These are phyloP conservation scores for Coemansia sp. DNA, from an alignment of 192 early-diverging fungal species.

Conservation along the genomic window DNA sequence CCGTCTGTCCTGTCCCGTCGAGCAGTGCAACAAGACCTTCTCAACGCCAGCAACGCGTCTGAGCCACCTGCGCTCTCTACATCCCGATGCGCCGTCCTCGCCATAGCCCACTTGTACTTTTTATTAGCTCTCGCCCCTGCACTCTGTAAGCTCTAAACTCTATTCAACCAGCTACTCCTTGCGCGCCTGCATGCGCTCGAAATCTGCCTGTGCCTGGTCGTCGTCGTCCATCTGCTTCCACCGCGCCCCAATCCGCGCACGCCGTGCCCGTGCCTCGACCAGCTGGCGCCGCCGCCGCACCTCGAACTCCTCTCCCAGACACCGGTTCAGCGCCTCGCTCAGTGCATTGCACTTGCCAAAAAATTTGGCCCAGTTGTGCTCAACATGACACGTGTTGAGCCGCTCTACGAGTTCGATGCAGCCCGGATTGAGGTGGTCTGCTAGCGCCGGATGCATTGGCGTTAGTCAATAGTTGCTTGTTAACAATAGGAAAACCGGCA, in stretches of 20 bases:
- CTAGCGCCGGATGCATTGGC: conserved; percentile 50
- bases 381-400: conserved; percentile 42
- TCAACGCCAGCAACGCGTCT: conserved; percentile 31
- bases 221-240: conserved; percentile 29
- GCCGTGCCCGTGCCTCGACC: conserved; percentile 37
- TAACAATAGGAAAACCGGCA: too few relatives aligned
- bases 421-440: conserved; percentile 48
- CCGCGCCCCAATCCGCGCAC: conserved; percentile 17
- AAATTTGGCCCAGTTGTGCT: conserved; percentile 45
- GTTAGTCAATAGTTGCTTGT: too few relatives aligned
- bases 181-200: conserved; percentile 14
- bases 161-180: not conserved
- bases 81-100: conserved; percentile 6
- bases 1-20: conserved; percentile 28
- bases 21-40: conserved; percentile 36
- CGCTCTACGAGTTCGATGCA: conserved; percentile 40
- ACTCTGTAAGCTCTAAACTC: not conserved
- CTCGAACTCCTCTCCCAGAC: conserved; percentile 41
- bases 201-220: conserved; percentile 26
- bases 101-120: not conserved
- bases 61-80: conserved; percentile 32
- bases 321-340: conserved; percentile 50
- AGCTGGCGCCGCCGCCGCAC: conserved; percentile 43
- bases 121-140: too few relatives aligned
- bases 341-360: conserved; percentile 51